phyloP scores from a whole-genome alignment of 2,329 filamentous ascomycete species.

The Magnaporthiopsis rhizophila region DNA sequence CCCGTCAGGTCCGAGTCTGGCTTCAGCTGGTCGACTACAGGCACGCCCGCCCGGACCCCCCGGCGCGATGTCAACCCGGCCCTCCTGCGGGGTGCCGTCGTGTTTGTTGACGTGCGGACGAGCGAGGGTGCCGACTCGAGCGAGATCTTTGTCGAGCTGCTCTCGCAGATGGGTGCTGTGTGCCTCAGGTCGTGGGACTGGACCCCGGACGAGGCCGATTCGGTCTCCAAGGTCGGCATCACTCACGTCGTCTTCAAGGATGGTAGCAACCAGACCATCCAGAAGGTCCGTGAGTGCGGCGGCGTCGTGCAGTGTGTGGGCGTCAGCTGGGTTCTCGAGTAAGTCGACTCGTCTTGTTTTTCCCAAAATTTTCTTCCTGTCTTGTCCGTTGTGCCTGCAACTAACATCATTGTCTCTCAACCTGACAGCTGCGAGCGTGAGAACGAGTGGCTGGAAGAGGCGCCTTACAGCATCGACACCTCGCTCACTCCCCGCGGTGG shows the following conservation, averaged over 20 bases:
- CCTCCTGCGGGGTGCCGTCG: slow-evolving; percentile 62
- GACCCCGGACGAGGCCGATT: slow-evolving; percentile 40
- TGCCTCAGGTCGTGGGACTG: slow-evolving; percentile 71
- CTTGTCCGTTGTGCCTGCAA: too few species aligned
- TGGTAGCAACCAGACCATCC: slow-evolving; percentile 68
- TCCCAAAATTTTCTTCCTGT: not conserved
- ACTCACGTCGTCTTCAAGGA: slow-evolving; percentile 91
- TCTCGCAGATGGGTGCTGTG: slow-evolving; percentile 73
- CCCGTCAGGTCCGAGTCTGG: slow-evolving; percentile 38
- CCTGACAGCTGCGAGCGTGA: slow-evolving; percentile 62
- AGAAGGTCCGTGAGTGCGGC: slow-evolving; percentile 66
- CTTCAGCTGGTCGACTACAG: slow-evolving; percentile 40
- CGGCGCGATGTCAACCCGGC: slow-evolving; percentile 42
- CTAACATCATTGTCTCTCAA: not conserved
- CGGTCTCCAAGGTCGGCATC: slow-evolving; percentile 54
- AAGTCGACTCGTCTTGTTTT: slow-evolving; percentile 32
- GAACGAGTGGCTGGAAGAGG: slow-evolving; percentile 69
- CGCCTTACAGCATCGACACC: slow-evolving; percentile 60
- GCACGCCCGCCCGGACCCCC: slow-evolving; percentile 49
- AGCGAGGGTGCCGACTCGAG: slow-evolving; percentile 75
- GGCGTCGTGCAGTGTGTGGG: slow-evolving; percentile 80
- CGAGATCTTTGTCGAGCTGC: slow-evolving; percentile 66
- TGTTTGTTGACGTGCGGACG: slow-evolving; percentile 78
- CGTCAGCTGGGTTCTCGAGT: slow-evolving; percentile 84
- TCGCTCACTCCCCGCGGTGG: slow-evolving; percentile 61